Percentiles rank a stretch among this genome's conserved stretches.
Conservation (phyloP, 129 eudicot species). For the Tagetes patula region DNA sequence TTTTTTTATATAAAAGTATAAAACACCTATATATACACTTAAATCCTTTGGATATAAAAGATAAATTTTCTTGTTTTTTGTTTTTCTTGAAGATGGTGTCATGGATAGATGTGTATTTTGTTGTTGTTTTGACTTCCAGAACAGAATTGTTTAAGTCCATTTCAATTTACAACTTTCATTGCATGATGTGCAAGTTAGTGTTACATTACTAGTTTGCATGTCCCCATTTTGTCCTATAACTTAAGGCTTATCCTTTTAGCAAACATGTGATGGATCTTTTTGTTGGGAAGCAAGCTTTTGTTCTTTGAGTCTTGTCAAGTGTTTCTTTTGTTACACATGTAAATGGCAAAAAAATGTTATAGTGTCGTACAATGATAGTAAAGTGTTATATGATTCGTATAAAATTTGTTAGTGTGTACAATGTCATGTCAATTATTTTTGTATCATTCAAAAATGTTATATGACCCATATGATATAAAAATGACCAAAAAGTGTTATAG, state of each 20-base stretch:
- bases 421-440: too few relatives aligned
- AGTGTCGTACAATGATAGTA: too few relatives aligned
- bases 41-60: too few relatives aligned
- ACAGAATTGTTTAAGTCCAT: background rate
- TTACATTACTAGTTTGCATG: background rate
- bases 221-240: constrained; percentile 15
- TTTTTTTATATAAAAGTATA: background rate
- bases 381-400: too few relatives aligned
- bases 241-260: background rate
- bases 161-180: background rate
- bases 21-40: too few relatives aligned
- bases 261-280: constrained; percentile 15
- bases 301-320: too few relatives aligned
- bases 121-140: background rate
- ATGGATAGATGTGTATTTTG: background rate
- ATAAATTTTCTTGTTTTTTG: background rate
- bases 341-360: too few relatives aligned
- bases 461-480: too few relatives aligned
- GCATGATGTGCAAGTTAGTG: background rate
- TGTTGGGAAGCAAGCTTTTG: background rate
- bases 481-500: too few relatives aligned
- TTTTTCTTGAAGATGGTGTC: background rate
- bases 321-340: too few relatives aligned
- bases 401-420: too few relatives aligned
- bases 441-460: too few relatives aligned